Conservation (phyloP, 495 filamentous ascomycete genomes). For the Trichoderma asperelloides region DNA sequence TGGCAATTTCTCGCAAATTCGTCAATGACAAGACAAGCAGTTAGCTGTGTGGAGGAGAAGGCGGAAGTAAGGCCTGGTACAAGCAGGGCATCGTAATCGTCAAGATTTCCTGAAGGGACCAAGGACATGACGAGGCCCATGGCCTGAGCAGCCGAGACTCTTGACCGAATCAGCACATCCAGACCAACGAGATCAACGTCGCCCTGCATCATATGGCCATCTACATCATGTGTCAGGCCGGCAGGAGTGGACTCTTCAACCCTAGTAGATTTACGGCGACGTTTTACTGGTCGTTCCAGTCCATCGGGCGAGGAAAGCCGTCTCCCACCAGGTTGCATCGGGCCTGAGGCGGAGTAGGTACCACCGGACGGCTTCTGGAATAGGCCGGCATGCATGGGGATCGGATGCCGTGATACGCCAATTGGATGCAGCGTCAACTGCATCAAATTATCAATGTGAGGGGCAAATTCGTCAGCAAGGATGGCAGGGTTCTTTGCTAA, state of each 20-base stretch:
- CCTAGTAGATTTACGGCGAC: slow-evolving; percentile 74
- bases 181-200: slow-evolving; percentile 89
- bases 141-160: slow-evolving; percentile 74
- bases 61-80: slow-evolving; percentile 55
- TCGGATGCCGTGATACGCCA: slow-evolving; percentile 77
- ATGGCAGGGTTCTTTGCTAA: slow-evolving; percentile 48
- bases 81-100: slow-evolving; percentile 48
- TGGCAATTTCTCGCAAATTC: slow-evolving; percentile 61
- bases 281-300: slow-evolving; percentile 47
- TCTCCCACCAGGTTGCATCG: background rate
- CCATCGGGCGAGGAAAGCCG: slow-evolving; percentile 50
- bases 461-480: slow-evolving; percentile 56
- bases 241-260: slow-evolving; percentile 55
- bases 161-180: slow-evolving; percentile 80
- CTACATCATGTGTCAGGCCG: slow-evolving; percentile 76
- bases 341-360: slow-evolving; percentile 47
- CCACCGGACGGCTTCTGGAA: slow-evolving; percentile 94
- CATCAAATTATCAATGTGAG: slow-evolving; percentile 68
- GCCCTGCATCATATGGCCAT: slow-evolving; percentile 95
- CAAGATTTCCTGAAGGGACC: slow-evolving; percentile 40
- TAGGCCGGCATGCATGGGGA: slow-evolving; percentile 78
- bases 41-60: slow-evolving; percentile 76
- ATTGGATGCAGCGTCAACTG: slow-evolving; percentile 78
- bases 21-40: slow-evolving; percentile 75
- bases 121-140: slow-evolving; percentile 66